phyloP scores from a whole-genome alignment of 177 flowering plant genomes.

The Vitis hybrid region DNA sequence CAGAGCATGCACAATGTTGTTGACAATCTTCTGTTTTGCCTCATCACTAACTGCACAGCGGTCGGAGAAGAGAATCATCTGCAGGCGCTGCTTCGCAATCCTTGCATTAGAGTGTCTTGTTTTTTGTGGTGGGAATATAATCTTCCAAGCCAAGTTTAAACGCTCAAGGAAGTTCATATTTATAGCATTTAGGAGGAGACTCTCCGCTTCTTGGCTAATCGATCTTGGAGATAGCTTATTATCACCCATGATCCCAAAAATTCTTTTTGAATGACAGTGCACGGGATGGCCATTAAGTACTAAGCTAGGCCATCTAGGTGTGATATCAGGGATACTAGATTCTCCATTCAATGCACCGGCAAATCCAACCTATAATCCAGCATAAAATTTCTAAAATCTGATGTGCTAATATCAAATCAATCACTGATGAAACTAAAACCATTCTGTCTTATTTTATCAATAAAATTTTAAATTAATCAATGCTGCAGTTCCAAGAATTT shows the following conservation, averaged over 20 bases:
- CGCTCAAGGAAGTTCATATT: slow-evolving; percentile 89
- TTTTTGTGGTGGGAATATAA: slow-evolving; percentile 70
- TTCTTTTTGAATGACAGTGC: slow-evolving; percentile 26
- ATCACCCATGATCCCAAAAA: slow-evolving; percentile 38
- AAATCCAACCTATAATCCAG: slow-evolving; percentile 47
- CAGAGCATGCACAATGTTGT: slow-evolving; percentile 69
- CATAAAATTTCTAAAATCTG: not conserved
- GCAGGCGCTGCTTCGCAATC: slow-evolving; percentile 87
- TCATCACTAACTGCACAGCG: slow-evolving; percentile 95
- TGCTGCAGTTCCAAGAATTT: too few species aligned
- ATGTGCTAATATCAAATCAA: not conserved
- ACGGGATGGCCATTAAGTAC: slow-evolving; percentile 19
- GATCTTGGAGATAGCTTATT: slow-evolving; percentile 38
- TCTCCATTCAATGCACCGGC: slow-evolving; percentile 40
- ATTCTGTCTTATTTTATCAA: too few species aligned
- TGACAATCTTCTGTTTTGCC: slow-evolving; percentile 87
- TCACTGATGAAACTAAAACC: too few species aligned
- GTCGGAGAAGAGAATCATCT: slow-evolving; percentile 98
- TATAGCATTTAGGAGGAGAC: slow-evolving; percentile 66
- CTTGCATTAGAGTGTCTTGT: slow-evolving; percentile 71
- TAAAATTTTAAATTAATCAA: too few species aligned
- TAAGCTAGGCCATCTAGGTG: slow-evolving; percentile 34
- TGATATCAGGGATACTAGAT: slow-evolving; percentile 25
- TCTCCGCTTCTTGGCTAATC: slow-evolving; percentile 61
- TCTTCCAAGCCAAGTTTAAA: slow-evolving; percentile 89